Percentiles rank a stretch among this genome's conserved stretches.
These are phyloP conservation scores for Scheffersomyces ergatensis DNA, from an alignment of 805 yeast species.

Conservation along the genomic window DNA sequence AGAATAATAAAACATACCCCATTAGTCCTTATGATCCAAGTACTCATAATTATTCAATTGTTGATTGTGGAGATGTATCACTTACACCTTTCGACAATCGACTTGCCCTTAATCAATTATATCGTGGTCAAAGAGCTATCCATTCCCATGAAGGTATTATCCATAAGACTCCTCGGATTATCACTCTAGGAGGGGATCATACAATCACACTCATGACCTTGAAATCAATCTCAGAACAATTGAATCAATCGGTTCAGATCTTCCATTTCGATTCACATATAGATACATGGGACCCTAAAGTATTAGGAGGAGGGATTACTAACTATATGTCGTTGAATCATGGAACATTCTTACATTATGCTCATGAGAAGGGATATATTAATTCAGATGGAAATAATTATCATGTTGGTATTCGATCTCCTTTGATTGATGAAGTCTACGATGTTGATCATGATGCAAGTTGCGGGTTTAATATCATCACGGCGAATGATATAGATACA, in stretches of 20 bases:
- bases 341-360: constrained; percentile 70
- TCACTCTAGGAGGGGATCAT: constrained; percentile 64
- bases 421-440: constrained; percentile 42
- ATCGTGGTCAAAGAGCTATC: constrained; percentile 50
- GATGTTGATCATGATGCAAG: constrained; percentile 45
- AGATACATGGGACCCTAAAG: constrained; percentile 68
- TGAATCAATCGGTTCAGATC: constrained; percentile 45
- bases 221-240: constrained; percentile 48
- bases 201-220: constrained; percentile 52
- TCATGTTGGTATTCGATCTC: constrained; percentile 68
- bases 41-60: constrained; percentile 39
- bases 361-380: constrained; percentile 63
- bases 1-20: constrained; percentile 30
- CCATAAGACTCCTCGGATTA: constrained; percentile 26
- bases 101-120: constrained; percentile 62
- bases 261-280: constrained; percentile 67
- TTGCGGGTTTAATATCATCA: constrained; percentile 47
- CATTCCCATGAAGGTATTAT: constrained; percentile 14
- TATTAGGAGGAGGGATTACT: constrained; percentile 61
- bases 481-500: constrained; percentile 47
- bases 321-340: constrained; percentile 61
- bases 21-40: constrained; percentile 53
- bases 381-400: constrained; percentile 40
- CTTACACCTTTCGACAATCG: constrained; percentile 67
- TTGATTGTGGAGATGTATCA: constrained; percentile 71